These are phyloP conservation scores for Lenzites betulinus DNA, from an alignment of 768 basidiomycete genomes.

Conservation along the genomic window DNA sequence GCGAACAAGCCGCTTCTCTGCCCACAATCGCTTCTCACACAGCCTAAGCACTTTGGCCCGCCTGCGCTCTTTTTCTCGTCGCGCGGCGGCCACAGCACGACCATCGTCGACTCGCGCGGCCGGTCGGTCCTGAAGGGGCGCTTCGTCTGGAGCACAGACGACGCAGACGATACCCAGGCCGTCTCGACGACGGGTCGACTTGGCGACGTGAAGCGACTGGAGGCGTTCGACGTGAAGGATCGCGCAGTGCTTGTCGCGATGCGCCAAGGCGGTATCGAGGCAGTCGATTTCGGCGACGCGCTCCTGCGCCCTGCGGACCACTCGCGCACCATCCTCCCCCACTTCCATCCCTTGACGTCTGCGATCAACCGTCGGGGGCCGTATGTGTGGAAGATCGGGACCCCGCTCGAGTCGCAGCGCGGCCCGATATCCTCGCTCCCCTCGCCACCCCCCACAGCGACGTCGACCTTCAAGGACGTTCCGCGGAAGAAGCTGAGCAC, in stretches of 20 bases:
- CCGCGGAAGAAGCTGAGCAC: conserved; percentile 52
- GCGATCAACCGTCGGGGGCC: conserved; percentile 69
- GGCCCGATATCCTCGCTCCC: conserved; percentile 41
- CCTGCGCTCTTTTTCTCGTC: conserved; percentile 87
- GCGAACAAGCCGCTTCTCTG: conserved; percentile 57
- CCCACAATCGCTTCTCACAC: conserved; percentile 76
- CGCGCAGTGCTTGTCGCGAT: conserved; percentile 81
- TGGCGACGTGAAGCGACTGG: conserved; percentile 82
- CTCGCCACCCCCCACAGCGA: conserved; percentile 19
- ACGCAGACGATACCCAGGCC: conserved; percentile 44
- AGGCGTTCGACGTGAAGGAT: conserved; percentile 77
- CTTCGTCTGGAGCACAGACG: conserved; percentile 77
- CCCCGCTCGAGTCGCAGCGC: conserved; percentile 53
- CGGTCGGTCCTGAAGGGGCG: conserved; percentile 81
- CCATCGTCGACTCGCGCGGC: conserved; percentile 85
- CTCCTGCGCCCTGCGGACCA: conserved; percentile 78
- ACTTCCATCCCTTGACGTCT: conserved; percentile 63
- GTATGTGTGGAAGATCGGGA: conserved; percentile 84
- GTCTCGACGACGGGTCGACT: conserved; percentile 46
- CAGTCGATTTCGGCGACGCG: conserved; percentile 77
- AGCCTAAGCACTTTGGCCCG: conserved; percentile 83
- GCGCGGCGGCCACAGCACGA: conserved; percentile 86
- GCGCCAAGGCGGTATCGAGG: conserved; percentile 85
- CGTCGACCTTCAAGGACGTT: conserved; percentile 26
- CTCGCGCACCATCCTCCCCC: conserved; percentile 70